Evolutionary conservation across 2,329 filamentous ascomycete species (phyloP).

Genomic region (Harringtonia aguacate): DNA sequence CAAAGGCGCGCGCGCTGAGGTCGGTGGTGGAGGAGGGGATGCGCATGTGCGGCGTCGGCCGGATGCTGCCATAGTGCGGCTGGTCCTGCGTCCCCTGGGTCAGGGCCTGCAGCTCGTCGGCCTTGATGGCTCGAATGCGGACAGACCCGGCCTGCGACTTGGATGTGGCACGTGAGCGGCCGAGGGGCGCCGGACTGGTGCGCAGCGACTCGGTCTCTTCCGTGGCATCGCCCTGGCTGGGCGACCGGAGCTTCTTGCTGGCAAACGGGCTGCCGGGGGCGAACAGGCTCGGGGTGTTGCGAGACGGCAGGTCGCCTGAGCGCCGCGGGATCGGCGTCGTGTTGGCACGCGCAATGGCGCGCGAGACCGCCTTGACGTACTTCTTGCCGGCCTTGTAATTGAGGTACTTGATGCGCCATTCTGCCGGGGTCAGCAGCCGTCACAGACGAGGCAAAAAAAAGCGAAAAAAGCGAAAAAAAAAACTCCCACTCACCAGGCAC

Average conservation of each 20-base stretch:
- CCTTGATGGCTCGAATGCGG: background rate
- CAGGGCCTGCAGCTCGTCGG: slow-evolving; percentile 28
- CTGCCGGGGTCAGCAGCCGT: slow-evolving; percentile 26
- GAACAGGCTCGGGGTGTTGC: slow-evolving; percentile 18
- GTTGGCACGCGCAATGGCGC: slow-evolving; percentile 56
- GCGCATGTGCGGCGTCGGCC: slow-evolving; percentile 26
- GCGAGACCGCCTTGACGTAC: slow-evolving; percentile 71
- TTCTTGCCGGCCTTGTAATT: slow-evolving; percentile 96
- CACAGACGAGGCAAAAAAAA: no score
- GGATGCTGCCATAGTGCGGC: slow-evolving; percentile 43
- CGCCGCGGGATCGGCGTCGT: slow-evolving; percentile 32
- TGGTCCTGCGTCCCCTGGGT: slow-evolving; percentile 24
- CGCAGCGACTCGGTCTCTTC: slow-evolving; percentile 13
- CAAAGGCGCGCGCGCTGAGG: slow-evolving; percentile 26
- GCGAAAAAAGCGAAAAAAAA: background rate
- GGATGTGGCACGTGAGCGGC: slow-evolving; percentile 8
- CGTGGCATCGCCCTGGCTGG: slow-evolving; percentile 9
- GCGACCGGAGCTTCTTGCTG: slow-evolving; percentile 12
- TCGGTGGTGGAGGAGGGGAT: slow-evolving; percentile 9
- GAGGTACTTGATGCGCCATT: slow-evolving; percentile 91
- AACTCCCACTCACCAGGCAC: slow-evolving; percentile 54
- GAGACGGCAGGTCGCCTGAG: slow-evolving; percentile 21
- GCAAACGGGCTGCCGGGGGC: slow-evolving; percentile 13
- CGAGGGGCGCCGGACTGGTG: slow-evolving; percentile 17
- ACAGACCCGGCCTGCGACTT: background rate